Evolutionary conservation across 805 yeast genomes (phyloP), one percentile per base, ranked within the genome.

Genomic region (Wickerhamomyces chambardii): DNA sequence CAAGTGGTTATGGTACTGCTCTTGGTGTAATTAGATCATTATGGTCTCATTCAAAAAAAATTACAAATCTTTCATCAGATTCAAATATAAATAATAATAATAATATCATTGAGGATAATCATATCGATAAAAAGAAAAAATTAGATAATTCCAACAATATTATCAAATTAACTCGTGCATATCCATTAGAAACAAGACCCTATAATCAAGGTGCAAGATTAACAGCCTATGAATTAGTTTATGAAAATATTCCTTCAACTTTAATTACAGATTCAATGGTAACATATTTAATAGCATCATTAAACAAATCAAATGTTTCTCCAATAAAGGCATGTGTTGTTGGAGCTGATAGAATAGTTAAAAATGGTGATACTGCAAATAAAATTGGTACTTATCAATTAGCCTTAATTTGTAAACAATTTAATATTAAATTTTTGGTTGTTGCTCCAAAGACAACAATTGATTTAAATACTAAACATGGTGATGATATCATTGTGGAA

Each of bases 1-100:
- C 98, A 2, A 85, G 97, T 4, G 97, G 97, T 2, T 90, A 87
- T 54, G 98, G 98, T 22, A 90, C 98, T 5, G 97, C 97, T 0
- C 66, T 90, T 22, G 97, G 98, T 12, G 84, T 92, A 17, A 76
- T 90, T 28, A 73, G 97, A 45, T 75, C 95, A 0, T 64, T 84
- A 41, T 72, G 69, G 70, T 50, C 54, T 35, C 58, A 65, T 41
- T 55, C 74, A 1, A 45, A 57, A 33, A 35, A 43, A 4, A 49
- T n/a, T n/a, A n/a, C n/a, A n/a, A n/a, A n/a, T n/a, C n/a, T n/a
- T n/a, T n/a, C 43, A 16, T 40, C 45, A 6, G 15, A 34, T n/a
- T 17, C 31, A 8, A 40, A 54, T 32, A 39, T 26, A 8, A 39
- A 9, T 39, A 5, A 15, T 17, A 22, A 32, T 17, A 27, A 27